These are phyloP conservation scores for Phaseolus coccineus DNA, from an alignment of 331 rosid genomes.

Conservation along the genomic window DNA sequence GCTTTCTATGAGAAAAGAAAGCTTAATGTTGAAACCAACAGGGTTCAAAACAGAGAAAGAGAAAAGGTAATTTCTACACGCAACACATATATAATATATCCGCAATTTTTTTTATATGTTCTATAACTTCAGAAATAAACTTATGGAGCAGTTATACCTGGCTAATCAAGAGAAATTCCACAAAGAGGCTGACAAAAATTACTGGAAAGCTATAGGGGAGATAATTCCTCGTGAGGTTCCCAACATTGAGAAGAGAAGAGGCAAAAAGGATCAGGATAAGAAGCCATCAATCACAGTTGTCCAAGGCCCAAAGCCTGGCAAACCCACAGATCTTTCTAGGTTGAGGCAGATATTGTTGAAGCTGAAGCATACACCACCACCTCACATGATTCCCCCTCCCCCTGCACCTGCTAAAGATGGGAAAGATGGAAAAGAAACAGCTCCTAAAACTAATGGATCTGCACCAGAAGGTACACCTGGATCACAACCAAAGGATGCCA, in stretches of 20 bases:
- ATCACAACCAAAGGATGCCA: slow-evolving; percentile 60
- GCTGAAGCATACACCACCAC: slow-evolving; percentile 89
- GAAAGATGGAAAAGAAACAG: slow-evolving; percentile 63
- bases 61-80: slow-evolving; percentile 70
- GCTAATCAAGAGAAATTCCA: slow-evolving; percentile 92
- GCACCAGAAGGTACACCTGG: slow-evolving; percentile 51
- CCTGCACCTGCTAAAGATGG: slow-evolving; percentile 76
- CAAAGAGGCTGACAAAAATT: slow-evolving; percentile 90
- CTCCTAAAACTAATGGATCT: slow-evolving; percentile 57
- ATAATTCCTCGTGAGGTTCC: slow-evolving; percentile 87
- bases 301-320: slow-evolving; percentile 97
- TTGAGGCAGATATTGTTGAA: slow-evolving; percentile 81
- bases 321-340: slow-evolving; percentile 92
- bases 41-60: slow-evolving; percentile 82
- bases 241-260: slow-evolving; percentile 84
- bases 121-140: slow-evolving; percentile 1
- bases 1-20: slow-evolving; percentile 91
- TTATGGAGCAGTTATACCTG: slow-evolving; percentile 61
- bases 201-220: slow-evolving; percentile 93
- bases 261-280: slow-evolving; percentile 92
- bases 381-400: slow-evolving; percentile 91
- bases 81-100: neutral
- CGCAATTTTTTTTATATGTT: neutral
- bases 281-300: slow-evolving; percentile 76
- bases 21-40: slow-evolving; percentile 79